These are phyloP conservation scores for Cicer arietinum DNA, from an alignment of 306 rosid genomes.

Conservation along the genomic window DNA sequence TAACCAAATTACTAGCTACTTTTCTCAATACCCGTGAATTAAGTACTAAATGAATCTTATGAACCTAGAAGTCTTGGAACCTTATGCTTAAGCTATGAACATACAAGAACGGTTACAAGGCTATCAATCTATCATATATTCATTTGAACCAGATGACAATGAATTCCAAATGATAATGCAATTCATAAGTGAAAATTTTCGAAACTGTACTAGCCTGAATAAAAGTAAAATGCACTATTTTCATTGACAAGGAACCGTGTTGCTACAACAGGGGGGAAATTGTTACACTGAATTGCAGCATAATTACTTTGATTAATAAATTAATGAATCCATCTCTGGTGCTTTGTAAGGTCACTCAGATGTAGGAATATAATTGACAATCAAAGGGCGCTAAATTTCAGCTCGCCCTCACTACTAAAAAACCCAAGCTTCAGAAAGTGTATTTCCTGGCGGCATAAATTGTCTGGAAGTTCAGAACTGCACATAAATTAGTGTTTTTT, in stretches of 20 bases:
- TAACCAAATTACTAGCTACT: no score
- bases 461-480: no score
- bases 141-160: background rate
- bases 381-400: no score
- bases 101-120: background rate
- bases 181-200: background rate
- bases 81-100: constrained; percentile 8
- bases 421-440: no score
- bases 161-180: background rate
- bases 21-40: no score
- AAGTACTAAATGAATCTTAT: no score
- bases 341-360: background rate
- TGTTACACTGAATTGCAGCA: constrained; percentile 17
- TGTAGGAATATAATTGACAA: constrained; percentile 1
- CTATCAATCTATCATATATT: background rate
- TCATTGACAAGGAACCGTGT: background rate
- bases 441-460: no score
- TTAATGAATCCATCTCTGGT: constrained; percentile 1
- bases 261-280: background rate
- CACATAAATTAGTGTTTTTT: no score
- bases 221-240: background rate
- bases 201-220: background rate
- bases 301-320: background rate
- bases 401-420: no score
- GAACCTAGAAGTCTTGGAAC: constrained; percentile 25